Evolutionary conservation across 805 yeast species (phyloP).

Genomic region (Wickerhamiella dianesei): DNA sequence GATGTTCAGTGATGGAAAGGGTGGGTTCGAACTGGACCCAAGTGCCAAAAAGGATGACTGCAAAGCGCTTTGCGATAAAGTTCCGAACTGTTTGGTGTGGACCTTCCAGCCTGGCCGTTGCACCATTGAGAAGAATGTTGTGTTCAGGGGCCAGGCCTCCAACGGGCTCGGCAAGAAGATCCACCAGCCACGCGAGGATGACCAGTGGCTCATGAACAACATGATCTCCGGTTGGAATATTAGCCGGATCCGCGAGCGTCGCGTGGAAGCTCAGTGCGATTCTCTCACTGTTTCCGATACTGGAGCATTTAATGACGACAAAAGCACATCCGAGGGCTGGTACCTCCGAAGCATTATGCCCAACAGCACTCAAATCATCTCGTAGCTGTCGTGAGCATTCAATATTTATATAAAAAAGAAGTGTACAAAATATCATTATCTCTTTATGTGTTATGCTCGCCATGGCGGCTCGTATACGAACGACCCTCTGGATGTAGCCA

Average conservation of each 20-base stretch:
- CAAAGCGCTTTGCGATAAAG: conserved; percentile 8
- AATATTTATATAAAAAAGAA: too few relatives aligned
- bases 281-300: conserved; percentile 5
- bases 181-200: neutral
- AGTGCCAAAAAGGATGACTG: conserved; percentile 10
- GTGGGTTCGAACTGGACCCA: conserved; percentile 7
- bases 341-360: conserved; percentile 6
- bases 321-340: conserved; percentile 16
- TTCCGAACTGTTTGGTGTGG: conserved; percentile 15
- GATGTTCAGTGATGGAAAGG: neutral
- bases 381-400: neutral
- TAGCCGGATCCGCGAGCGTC: conserved; percentile 22
- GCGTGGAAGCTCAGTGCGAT: conserved; percentile 20
- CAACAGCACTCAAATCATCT: neutral
- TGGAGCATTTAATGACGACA: conserved; percentile 8
- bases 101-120: conserved; percentile 11
- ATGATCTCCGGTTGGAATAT: conserved; percentile 22
- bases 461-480: neutral
- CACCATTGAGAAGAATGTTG: conserved; percentile 7
- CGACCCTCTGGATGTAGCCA: neutral
- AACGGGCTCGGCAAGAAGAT: conserved; percentile 7
- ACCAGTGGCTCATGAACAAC: conserved; percentile 4
- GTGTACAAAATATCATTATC: neutral
- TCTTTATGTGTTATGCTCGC: too few relatives aligned
- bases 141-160: conserved; percentile 12